Conservation (phyloP, 352 stramenopile species). For the Pythium pectinolyticum region DNA sequence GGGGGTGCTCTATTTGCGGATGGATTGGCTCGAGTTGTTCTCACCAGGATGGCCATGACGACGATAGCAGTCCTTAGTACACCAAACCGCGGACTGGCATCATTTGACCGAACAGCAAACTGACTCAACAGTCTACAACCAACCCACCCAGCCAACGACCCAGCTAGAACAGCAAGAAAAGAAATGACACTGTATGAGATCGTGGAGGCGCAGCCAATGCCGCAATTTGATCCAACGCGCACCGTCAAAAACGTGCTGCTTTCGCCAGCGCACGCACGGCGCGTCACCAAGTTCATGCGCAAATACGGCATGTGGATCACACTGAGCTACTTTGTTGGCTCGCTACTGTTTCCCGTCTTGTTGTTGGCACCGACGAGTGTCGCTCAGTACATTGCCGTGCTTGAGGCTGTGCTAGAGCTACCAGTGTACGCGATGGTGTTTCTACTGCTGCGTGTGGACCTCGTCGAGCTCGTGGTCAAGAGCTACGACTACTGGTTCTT, state of each 20-base stretch:
- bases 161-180: no score
- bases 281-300: not conserved
- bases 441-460: conserved; percentile 21
- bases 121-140: no score
- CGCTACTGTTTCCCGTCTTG: conserved; percentile 1
- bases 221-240: conserved; percentile 1
- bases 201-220: conserved; percentile 1
- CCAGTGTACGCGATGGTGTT: not conserved
- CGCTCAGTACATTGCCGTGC: not conserved
- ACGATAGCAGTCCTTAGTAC: no score
- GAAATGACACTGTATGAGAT: conserved; percentile 2
- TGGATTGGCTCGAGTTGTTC: no score
- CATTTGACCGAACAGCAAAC: no score
- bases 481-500: conserved; percentile 38
- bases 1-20: no score
- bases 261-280: not conserved
- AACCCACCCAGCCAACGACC: no score
- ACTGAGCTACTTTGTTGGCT: conserved; percentile 4
- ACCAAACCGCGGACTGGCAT: no score
- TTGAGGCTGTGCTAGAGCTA: not conserved
- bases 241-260: conserved; percentile 5
- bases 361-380: not conserved
- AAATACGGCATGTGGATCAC: not conserved
- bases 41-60: no score
- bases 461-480: conserved; percentile 13